Conservation (phyloP, 768 basidiomycete species). For the Gloeopeniophorella convolvens region DNA sequence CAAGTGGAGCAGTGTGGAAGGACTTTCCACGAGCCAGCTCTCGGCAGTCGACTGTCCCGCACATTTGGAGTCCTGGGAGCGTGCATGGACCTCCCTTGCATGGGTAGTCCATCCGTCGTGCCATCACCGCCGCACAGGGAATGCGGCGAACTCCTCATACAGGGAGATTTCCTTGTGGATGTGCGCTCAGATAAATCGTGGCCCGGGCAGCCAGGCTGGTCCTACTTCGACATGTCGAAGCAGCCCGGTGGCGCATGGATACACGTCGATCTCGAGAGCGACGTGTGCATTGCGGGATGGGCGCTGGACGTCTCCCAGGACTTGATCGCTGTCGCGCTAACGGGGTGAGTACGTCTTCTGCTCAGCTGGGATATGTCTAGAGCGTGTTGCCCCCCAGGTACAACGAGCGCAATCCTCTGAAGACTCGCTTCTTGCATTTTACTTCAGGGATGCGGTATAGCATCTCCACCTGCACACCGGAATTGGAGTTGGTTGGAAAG, state of each 20-base stretch:
- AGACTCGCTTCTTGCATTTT: constrained; percentile 2
- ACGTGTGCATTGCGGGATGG: constrained; percentile 18
- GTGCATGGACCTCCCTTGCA: too few species aligned
- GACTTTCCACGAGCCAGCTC: too few species aligned
- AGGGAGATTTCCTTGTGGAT: too few species aligned
- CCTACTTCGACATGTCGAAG: neutral
- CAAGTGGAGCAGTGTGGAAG: too few species aligned
- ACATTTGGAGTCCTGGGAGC: too few species aligned
- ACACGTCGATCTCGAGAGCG: constrained; percentile 16
- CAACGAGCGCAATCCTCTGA: too few species aligned
- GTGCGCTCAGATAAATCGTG: too few species aligned
- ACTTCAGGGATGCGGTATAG: neutral
- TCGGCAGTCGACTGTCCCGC: too few species aligned
- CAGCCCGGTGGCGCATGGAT: neutral
- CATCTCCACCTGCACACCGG: neutral
- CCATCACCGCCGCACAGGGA: too few species aligned
- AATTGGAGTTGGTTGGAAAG: constrained; percentile 3
- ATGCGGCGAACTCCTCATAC: too few species aligned
- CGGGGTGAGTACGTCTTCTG: neutral
- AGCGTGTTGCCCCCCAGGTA: too few species aligned
- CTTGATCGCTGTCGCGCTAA: neutral
- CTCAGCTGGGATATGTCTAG: neutral
- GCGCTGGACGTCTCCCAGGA: constrained; percentile 8
- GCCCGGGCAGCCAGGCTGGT: constrained; percentile 7
- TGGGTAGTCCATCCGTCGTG: too few species aligned